Evolutionary conservation across 2,329 filamentous ascomycete genomes (phyloP).

Genomic region (Neofusicoccum sp.): DNA sequence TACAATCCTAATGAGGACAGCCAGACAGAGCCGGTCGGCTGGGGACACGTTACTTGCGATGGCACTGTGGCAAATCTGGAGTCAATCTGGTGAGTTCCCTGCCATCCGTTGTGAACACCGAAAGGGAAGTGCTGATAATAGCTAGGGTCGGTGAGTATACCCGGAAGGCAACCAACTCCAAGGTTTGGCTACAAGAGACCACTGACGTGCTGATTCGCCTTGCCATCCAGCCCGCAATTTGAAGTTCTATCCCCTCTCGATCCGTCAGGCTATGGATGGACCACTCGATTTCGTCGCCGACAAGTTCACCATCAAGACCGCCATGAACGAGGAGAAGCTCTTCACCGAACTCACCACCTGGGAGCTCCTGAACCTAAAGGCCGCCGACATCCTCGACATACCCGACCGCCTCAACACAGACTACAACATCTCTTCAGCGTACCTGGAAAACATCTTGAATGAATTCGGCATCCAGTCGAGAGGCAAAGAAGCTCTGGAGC

Average conservation of each 20-base stretch:
- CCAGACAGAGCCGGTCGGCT: constrained; percentile 31
- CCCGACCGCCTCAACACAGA: constrained; percentile 42
- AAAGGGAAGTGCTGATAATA: constrained; percentile 13
- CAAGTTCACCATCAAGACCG: constrained; percentile 36
- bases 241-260: constrained; percentile 51
- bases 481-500: constrained; percentile 44
- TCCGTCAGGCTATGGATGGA: constrained; percentile 36
- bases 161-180: no score
- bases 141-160: neutral
- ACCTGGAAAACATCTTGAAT: constrained; percentile 36
- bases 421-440: constrained; percentile 45
- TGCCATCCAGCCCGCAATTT: constrained; percentile 46
- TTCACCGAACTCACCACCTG: constrained; percentile 44
- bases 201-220: neutral
- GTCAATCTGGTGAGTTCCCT: constrained; percentile 45
- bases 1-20: constrained; percentile 41
- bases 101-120: neutral
- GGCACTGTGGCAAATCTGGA: constrained; percentile 54
- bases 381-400: constrained; percentile 45
- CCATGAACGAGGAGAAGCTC: constrained; percentile 35
- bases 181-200: neutral
- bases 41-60: constrained; percentile 52
- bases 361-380: constrained; percentile 51
- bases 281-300: constrained; percentile 34
- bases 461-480: constrained; percentile 45